Evolutionary conservation across 495 filamentous ascomycete species (phyloP), one percentile per base, ranked within the genome.

Genomic region (Neurospora hispaniola): DNA sequence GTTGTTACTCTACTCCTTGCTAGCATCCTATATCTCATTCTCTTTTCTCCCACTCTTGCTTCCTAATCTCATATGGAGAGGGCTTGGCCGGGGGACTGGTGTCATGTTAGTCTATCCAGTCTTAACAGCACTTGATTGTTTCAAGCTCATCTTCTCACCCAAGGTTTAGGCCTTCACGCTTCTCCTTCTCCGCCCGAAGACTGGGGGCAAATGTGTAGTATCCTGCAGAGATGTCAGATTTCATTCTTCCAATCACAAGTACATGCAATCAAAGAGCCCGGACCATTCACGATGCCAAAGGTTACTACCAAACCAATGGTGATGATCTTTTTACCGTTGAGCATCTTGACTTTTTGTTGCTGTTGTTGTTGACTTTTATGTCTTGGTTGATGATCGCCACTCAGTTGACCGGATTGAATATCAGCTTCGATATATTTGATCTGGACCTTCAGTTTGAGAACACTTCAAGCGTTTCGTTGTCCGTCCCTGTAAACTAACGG

Each of bases 201-300:
- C 74, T 69, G 9, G 85, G 83, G 18, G 78, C 76, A 73, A 86
- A 85, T 4, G 80, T 78, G 73, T 83, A 85, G 70, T 81, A 80
- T 20, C 83, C 85, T 87, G 71, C 12, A n/a, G 14, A 44, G 12
- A 27, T 43, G 74, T 76, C 48, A 79, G 75, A 44, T 23, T 4
- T 18, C 20, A 41, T 20, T 14, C 48, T 31, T 69, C 70, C 20
- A 10, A 69, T 23, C 6, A 59, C 23, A 54, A 12, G 46, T 9
- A 54, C 9, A 23, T 27, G 9, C 20, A 31, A 66, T 35, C 3
- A 0, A 9, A 18, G 54, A 62, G 54, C 5, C 23, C 54, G 20
- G 27, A 80, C 79, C 79, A 73, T 80, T 80, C 8, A 74, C 72
- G n/a, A 80, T 72, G 2, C 79, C 79, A 31, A 80, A 43, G 18